Percentiles rank a stretch among this genome's conserved stretches.
Conservation (phyloP, 345 rosid species). For the Melaleuca quinquenervia region DNA sequence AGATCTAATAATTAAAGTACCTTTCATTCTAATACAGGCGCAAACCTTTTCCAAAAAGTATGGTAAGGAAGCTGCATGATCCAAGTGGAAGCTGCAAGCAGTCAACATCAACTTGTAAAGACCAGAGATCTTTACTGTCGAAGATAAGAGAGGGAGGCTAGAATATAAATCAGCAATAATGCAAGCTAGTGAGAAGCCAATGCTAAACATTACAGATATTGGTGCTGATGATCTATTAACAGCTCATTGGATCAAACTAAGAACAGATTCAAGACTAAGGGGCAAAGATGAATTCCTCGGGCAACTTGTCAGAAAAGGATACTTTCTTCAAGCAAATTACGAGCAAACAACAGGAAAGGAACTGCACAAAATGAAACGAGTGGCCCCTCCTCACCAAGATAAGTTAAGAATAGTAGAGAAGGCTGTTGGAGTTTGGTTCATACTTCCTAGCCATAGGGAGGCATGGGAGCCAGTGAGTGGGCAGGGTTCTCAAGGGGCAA, state of each 20-base stretch:
- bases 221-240: neutral
- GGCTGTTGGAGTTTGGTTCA: no score
- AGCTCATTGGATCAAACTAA: neutral
- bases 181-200: neutral
- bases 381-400: neutral
- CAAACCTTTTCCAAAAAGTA: slow-evolving; percentile 91
- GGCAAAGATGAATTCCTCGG: neutral
- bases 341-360: neutral
- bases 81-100: slow-evolving; percentile 92
- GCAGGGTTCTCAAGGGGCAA: no score
- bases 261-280: neutral
- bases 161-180: neutral
- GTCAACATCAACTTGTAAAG: neutral
- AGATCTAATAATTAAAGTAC: neutral
- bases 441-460: no score
- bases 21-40: neutral
- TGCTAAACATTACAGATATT: neutral
- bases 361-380: neutral
- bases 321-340: neutral
- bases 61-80: slow-evolving; percentile 96
- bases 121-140: neutral
- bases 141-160: neutral
- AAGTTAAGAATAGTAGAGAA: neutral
- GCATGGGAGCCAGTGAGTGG: no score
- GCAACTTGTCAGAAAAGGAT: neutral